These are phyloP conservation scores for Lumnitzera racemosa DNA, from an alignment of 345 rosid genomes.

Conservation along the genomic window DNA sequence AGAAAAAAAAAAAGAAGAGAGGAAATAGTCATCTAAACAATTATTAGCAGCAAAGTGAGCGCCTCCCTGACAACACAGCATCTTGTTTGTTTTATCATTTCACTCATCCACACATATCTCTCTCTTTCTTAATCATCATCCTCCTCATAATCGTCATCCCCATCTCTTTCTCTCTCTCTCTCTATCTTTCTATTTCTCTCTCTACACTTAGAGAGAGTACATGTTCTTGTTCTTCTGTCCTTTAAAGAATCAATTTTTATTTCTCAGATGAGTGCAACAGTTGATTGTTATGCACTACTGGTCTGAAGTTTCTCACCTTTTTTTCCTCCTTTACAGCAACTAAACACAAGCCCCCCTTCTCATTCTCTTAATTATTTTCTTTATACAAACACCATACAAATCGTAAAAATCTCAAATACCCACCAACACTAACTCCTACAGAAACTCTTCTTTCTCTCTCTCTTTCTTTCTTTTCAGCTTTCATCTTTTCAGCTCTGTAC, in stretches of 20 bases:
- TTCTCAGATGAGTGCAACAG: neutral
- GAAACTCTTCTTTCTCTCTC: slow-evolving; percentile 1
- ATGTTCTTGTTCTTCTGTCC: slow-evolving; percentile 8
- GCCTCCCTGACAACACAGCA: slow-evolving; percentile 67
- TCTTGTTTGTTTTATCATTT: slow-evolving; percentile 43
- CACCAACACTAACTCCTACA: slow-evolving; percentile 3
- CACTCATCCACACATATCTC: slow-evolving; percentile 22
- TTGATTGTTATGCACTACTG: slow-evolving; percentile 29
- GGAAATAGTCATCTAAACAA: slow-evolving; percentile 28
- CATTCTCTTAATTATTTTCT: no score
- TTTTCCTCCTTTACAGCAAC: slow-evolving; percentile 11
- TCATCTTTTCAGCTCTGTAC: slow-evolving; percentile 15
- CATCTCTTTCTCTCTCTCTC: slow-evolving; percentile 19
- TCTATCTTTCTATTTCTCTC: slow-evolving; percentile 5
- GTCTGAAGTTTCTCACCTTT: slow-evolving; percentile 12
- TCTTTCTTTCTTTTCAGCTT: slow-evolving; percentile 3
- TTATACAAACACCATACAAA: no score
- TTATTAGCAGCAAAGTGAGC: slow-evolving; percentile 80
- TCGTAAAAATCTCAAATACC: no score
- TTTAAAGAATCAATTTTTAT: slow-evolving; percentile 12
- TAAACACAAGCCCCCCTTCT: no score
- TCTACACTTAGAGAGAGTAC: neutral
- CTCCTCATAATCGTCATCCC: slow-evolving; percentile 66
- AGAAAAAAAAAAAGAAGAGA: no score
- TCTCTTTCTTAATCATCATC: slow-evolving; percentile 52